A percentile compares a stretch with the other conserved stretches of the same genome.
Conservation (phyloP, 75 land plant genomes). For the Sequoiadendron giganteum region DNA sequence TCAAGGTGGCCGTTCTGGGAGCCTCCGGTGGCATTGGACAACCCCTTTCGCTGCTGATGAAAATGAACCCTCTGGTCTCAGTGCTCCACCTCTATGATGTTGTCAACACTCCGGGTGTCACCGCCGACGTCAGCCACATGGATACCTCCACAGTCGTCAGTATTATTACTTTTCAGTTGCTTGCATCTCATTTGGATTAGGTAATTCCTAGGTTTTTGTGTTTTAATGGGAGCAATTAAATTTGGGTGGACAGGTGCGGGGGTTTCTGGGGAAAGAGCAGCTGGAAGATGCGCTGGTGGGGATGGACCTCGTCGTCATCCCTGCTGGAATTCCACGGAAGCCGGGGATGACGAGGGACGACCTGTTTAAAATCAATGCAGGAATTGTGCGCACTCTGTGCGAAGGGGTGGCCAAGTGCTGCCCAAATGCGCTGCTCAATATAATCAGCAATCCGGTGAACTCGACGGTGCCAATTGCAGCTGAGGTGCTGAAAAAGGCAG, state of each 20-base stretch:
- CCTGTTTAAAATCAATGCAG: conserved; percentile 97
- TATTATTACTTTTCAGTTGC: background rate
- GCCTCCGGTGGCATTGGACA: conserved; percentile 99
- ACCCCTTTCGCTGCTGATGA: conserved; percentile 82
- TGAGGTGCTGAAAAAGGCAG: conserved; percentile 94
- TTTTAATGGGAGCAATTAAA: background rate
- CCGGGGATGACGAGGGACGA: conserved; percentile 99
- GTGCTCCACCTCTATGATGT: conserved; percentile 97
- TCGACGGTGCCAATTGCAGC: conserved; percentile 99
- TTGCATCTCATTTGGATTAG: background rate
- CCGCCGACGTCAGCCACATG: conserved; percentile 95
- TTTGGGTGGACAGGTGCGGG: conserved; percentile 65
- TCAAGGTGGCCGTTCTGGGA: conserved; percentile 60
- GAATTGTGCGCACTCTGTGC: conserved; percentile 86
- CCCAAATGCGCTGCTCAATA: conserved; percentile 82
- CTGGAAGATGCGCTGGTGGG: conserved; percentile 80
- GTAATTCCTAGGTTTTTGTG: background rate
- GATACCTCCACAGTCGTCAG: conserved; percentile 95
- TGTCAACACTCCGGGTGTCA: conserved; percentile 91
- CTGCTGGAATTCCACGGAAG: conserved; percentile 97
- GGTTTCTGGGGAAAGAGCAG: conserved; percentile 82
- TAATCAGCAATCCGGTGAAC: conserved; percentile 99
- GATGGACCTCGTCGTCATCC: conserved; percentile 95
- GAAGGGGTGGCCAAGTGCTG: conserved; percentile 89
- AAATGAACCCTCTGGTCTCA: conserved; percentile 91